A percentile compares a stretch with the other conserved stretches of the same genome.
Conservation (phyloP, 768 basidiomycete species). For the Termitomyces sp. region DNA sequence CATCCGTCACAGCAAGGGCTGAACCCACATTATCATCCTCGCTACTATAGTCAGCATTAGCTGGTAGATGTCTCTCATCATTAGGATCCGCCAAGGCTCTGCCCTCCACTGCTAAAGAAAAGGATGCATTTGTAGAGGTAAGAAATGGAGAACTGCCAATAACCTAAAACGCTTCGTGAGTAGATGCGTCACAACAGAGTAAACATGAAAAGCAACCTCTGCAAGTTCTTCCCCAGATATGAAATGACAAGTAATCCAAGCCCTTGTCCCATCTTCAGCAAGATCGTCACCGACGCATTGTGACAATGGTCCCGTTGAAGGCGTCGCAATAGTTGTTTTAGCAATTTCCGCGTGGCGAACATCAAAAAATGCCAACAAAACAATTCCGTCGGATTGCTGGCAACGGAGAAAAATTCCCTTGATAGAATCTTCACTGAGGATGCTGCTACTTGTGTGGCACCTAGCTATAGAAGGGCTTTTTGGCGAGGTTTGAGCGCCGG, state of each 20-base stretch:
- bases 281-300: constrained; percentile 23
- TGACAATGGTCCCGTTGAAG: constrained; percentile 20
- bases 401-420: constrained; percentile 54
- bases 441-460: not conserved
- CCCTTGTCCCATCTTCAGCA: constrained; percentile 16
- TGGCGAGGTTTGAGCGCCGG: not conserved
- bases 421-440: constrained; percentile 25
- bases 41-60: constrained; percentile 4
- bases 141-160: constrained; percentile 50
- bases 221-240: constrained; percentile 39
- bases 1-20: constrained; percentile 2
- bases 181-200: constrained; percentile 1
- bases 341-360: constrained; percentile 47
- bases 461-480: not conserved
- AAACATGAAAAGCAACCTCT: constrained; percentile 27
- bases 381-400: constrained; percentile 42
- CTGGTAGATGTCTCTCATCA: constrained; percentile 3
- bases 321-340: constrained; percentile 31
- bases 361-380: constrained; percentile 60
- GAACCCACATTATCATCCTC: constrained; percentile 2
- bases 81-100: constrained; percentile 15
- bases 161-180: constrained; percentile 29
- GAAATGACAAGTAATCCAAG: constrained; percentile 36
- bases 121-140: constrained; percentile 44
- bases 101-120: constrained; percentile 39